A percentile compares a stretch with the other conserved stretches of the same genome.
phyloP scores from a whole-genome alignment of 1,139 yeast species.

The Saccharomyces pastorianus region DNA sequence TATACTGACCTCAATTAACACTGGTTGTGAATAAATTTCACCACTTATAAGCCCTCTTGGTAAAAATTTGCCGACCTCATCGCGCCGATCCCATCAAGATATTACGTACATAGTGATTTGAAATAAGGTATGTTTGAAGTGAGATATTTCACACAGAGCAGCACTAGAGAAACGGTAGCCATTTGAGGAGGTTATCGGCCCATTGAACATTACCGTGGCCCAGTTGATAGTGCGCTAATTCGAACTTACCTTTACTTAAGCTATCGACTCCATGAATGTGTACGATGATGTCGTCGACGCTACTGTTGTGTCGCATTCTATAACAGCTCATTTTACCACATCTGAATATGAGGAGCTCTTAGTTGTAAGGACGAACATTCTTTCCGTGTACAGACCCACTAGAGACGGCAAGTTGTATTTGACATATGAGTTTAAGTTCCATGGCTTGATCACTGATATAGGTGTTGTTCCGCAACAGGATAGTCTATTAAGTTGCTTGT shows the following conservation, averaged over 20 bases:
- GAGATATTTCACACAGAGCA: background rate
- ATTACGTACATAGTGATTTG: background rate
- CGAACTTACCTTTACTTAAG: background rate
- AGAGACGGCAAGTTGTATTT: conserved; percentile 41
- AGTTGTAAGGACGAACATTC: conserved; percentile 61
- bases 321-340: conserved; percentile 56
- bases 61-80: background rate
- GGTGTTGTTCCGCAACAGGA: conserved; percentile 47
- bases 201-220: background rate
- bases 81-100: background rate
- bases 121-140: background rate
- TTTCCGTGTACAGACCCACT: conserved; percentile 56
- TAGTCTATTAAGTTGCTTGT: conserved; percentile 44
- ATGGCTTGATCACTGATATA: conserved; percentile 61
- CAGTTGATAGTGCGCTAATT: background rate
- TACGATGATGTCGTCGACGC: conserved; percentile 78
- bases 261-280: conserved; percentile 54
- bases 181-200: background rate
- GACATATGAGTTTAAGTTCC: conserved; percentile 58
- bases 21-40: no score
- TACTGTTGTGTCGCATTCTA: conserved; percentile 56
- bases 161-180: background rate
- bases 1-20: no score
- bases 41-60: background rate
- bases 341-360: conserved; percentile 46